These are phyloP conservation scores for Spatholobus suberectus DNA, from an alignment of 306 rosid species.

Conservation along the genomic window DNA sequence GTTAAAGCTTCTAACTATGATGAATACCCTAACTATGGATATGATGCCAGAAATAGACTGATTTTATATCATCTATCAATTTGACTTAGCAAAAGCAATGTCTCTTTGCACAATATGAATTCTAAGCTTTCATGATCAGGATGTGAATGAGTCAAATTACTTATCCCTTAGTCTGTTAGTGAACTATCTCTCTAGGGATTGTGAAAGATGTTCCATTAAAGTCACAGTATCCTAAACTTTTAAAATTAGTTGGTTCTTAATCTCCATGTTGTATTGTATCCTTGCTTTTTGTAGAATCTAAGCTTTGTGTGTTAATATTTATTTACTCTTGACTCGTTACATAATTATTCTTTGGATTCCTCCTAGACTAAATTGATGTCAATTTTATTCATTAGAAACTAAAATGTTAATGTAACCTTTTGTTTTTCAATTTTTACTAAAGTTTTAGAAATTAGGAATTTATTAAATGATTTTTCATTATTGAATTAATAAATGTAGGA, in stretches of 20 bases:
- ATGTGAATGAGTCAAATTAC: background rate
- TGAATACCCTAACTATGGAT: background rate
- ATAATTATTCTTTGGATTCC: too few species aligned
- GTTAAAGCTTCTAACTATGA: background rate
- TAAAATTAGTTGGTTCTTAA: too few species aligned
- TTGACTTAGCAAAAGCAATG: background rate
- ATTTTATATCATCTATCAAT: background rate
- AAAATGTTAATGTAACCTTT: too few species aligned
- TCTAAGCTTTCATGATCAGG: background rate
- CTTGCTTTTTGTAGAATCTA: too few species aligned
- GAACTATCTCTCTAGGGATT: background rate
- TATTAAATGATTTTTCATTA: too few species aligned
- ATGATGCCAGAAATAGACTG: background rate
- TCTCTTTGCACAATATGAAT: background rate
- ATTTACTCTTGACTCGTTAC: too few species aligned
- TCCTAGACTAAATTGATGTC: too few species aligned
- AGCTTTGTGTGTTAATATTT: background rate
- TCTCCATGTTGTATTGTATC: background rate
- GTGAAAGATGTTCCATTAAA: background rate
- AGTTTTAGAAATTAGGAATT: too few species aligned
- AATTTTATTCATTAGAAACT: too few species aligned
- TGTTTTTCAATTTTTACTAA: too few species aligned
- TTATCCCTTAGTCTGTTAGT: background rate
- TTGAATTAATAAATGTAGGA: too few species aligned
- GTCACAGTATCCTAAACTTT: too few species aligned